A percentile compares a stretch with the other conserved stretches of the same genome.
Evolutionary conservation across 441 rosid species (phyloP).

Genomic region (Pelargonium myrrhifolium): DNA sequence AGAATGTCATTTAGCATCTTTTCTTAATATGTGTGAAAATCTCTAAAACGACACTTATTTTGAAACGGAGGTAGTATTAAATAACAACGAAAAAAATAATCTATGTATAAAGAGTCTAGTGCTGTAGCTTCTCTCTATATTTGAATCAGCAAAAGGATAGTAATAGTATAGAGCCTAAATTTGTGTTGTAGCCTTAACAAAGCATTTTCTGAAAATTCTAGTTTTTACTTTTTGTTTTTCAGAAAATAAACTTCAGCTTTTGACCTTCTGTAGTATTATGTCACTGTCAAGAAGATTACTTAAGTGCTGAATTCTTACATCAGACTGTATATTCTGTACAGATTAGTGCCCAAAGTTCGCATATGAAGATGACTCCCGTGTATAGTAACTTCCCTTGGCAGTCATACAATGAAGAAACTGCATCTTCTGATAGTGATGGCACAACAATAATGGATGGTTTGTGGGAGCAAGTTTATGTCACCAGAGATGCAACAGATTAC

Average conservation of each 20-base stretch:
- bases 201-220: background rate
- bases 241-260: no score
- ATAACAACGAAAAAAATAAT: background rate
- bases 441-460: background rate
- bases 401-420: background rate
- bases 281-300: background rate
- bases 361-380: slow-evolving; percentile 8
- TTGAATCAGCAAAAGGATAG: no score
- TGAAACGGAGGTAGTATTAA: no score
- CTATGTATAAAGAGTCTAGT: background rate
- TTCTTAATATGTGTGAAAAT: no score
- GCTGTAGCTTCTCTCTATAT: background rate
- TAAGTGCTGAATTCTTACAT: background rate
- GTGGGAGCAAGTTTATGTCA: background rate
- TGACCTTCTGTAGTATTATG: background rate
- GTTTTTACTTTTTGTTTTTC: background rate
- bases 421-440: slow-evolving; percentile 3
- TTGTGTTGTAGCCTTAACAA: background rate
- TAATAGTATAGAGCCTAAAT: no score
- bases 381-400: slow-evolving; percentile 7
- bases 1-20: no score
- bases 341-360: slow-evolving; percentile 72
- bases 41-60: no score
- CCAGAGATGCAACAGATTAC: slow-evolving; percentile 8
- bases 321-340: slow-evolving; percentile 13